phyloP scores from a whole-genome alignment of 2,329 filamentous ascomycete genomes.

The Parafenestella ontariensis region DNA sequence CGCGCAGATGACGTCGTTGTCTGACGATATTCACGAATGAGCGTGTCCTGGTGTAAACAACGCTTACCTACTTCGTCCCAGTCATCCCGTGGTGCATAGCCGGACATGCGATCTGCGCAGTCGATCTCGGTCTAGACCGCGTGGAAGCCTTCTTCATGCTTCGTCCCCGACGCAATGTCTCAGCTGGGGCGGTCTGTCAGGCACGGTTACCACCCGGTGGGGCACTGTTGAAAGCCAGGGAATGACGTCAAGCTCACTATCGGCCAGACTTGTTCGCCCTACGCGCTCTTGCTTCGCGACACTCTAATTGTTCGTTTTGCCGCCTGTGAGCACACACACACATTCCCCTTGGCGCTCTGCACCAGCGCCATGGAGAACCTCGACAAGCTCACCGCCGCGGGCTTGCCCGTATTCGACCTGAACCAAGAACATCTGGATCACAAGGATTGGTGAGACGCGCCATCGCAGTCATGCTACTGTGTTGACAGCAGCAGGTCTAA shows the following conservation, averaged over 20 bases:
- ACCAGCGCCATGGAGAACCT: constrained; percentile 38
- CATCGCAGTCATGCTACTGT: not conserved
- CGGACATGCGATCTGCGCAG: not conserved
- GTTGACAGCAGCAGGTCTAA: constrained; percentile 28
- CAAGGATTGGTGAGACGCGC: constrained; percentile 36
- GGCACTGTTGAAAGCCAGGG: not conserved
- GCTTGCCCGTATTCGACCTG: constrained; percentile 40
- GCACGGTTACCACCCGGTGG: constrained; percentile 1
- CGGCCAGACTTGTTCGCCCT: not conserved
- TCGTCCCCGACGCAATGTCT: not conserved
- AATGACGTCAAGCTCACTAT: constrained; percentile 2
- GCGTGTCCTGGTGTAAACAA: too few relatives aligned
- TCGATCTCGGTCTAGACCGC: constrained; percentile 1
- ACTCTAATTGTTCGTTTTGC: not conserved
- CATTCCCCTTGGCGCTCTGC: constrained; percentile 1
- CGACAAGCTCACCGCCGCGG: constrained; percentile 40
- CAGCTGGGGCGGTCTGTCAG: not conserved
- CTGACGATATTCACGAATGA: too few relatives aligned
- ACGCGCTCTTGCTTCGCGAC: not conserved
- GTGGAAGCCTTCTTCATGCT: not conserved
- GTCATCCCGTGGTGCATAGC: not conserved
- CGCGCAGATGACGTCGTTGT: not conserved
- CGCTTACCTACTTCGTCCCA: not conserved
- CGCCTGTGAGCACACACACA: not conserved
- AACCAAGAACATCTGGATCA: constrained; percentile 36